Evolutionary conservation across 306 rosid genomes (phyloP).

Genomic region (Castanea mollissima): DNA sequence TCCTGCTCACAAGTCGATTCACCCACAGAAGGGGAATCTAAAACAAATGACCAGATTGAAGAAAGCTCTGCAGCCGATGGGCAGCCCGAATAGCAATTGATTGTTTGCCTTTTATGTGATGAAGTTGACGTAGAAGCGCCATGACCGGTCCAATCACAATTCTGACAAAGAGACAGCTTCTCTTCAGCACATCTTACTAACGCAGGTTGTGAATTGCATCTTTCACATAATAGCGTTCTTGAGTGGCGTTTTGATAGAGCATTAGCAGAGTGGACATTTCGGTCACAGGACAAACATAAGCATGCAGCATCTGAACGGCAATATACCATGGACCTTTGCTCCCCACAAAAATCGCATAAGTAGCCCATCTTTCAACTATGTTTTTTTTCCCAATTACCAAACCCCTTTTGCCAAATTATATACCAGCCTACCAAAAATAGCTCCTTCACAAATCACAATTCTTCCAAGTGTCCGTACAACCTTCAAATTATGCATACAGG

Average conservation of each 20-base stretch:
- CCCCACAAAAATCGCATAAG: constrained; percentile 83
- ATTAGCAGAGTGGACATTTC: constrained; percentile 94
- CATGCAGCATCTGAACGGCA: constrained; percentile 95
- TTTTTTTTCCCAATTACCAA: constrained; percentile 24
- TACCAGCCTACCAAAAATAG: constrained; percentile 23
- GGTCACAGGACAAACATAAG: constrained; percentile 90
- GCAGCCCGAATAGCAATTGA: constrained; percentile 85
- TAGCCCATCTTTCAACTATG: constrained; percentile 70
- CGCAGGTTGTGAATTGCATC: constrained; percentile 83
- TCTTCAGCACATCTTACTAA: constrained; percentile 79
- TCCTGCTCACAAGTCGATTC: constrained; percentile 86
- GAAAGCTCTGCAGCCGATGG: constrained; percentile 91
- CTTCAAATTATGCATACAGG: constrained; percentile 15
- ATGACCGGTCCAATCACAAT: constrained; percentile 90
- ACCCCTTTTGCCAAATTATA: constrained; percentile 7
- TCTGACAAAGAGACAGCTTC: constrained; percentile 83
- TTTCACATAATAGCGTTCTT: constrained; percentile 81
- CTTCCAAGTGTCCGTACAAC: constrained; percentile 22
- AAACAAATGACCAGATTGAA: constrained; percentile 85
- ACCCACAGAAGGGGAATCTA: constrained; percentile 52
- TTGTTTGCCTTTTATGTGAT: constrained; percentile 67
- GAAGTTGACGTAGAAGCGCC: constrained; percentile 56
- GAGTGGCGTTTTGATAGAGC: constrained; percentile 89
- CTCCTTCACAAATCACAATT: constrained; percentile 21
- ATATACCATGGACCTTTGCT: constrained; percentile 83